phyloP scores from a whole-genome alignment of 352 stramenopile genomes.

The Phytophthora litchii region DNA sequence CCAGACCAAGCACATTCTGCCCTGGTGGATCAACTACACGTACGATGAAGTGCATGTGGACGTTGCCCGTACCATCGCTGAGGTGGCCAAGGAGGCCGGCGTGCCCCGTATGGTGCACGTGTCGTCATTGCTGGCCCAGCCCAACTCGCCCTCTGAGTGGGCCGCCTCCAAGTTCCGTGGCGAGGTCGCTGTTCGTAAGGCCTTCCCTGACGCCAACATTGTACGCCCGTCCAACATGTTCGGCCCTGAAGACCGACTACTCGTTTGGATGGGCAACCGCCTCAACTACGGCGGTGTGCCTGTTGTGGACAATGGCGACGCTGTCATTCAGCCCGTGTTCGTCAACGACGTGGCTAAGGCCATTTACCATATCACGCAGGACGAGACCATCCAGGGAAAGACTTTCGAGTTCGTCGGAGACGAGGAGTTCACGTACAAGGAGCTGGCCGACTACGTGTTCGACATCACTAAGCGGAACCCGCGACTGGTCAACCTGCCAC shows the following conservation, averaged over 20 bases:
- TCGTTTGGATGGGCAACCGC: conserved; percentile 92
- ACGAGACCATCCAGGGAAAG: conserved; percentile 90
- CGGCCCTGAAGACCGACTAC: conserved; percentile 94
- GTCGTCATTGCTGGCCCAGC: conserved; percentile 80
- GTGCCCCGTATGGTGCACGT: conserved; percentile 84
- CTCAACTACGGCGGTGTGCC: conserved; percentile 81
- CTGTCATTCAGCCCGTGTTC: conserved; percentile 93
- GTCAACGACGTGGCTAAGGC: conserved; percentile 84
- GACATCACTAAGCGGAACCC: conserved; percentile 87
- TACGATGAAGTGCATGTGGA: conserved; percentile 97
- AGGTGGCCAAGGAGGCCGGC: conserved; percentile 78
- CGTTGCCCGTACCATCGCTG: conserved; percentile 85
- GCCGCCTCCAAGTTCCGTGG: conserved; percentile 87
- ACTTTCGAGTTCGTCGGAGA: conserved; percentile 96
- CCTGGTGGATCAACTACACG: conserved; percentile 95
- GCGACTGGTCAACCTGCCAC: conserved; percentile 82
- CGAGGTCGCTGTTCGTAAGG: conserved; percentile 88
- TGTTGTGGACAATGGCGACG: conserved; percentile 93
- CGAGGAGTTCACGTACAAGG: conserved; percentile 96
- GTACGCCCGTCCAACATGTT: conserved; percentile 95
- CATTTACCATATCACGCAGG: conserved; percentile 82
- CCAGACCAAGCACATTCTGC: conserved; percentile 94
- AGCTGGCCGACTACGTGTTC: conserved; percentile 97
- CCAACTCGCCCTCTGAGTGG: conserved; percentile 85
- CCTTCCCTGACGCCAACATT: conserved; percentile 96